Evolutionary conservation across 2,329 filamentous ascomycete genomes (phyloP).

Genomic region (Colletotrichum melonis): DNA sequence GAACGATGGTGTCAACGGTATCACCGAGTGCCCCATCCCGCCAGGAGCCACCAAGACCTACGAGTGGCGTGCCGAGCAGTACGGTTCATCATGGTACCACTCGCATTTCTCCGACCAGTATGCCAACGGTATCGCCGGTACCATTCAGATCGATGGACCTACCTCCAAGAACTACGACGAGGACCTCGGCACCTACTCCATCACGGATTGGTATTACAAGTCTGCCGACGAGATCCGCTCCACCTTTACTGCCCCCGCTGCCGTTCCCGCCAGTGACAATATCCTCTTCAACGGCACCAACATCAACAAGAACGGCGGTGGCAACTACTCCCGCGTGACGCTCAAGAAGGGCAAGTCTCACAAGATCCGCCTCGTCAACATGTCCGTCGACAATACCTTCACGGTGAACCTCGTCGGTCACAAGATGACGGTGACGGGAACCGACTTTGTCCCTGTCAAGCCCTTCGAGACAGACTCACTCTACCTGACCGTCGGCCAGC

Average conservation of each 20-base stretch:
- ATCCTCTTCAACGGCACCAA: slow-evolving; percentile 57
- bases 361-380: slow-evolving; percentile 70
- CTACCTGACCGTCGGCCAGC: slow-evolving; percentile 70
- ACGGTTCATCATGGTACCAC: slow-evolving; percentile 53
- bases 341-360: slow-evolving; percentile 65
- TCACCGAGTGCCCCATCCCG: slow-evolving; percentile 55
- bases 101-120: slow-evolving; percentile 63
- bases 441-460: slow-evolving; percentile 71
- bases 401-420: slow-evolving; percentile 71
- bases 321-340: slow-evolving; percentile 56
- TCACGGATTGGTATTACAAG: slow-evolving; percentile 65
- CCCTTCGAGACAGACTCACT: slow-evolving; percentile 72
- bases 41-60: slow-evolving; percentile 49
- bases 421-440: slow-evolving; percentile 72
- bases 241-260: slow-evolving; percentile 35
- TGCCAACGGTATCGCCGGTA: slow-evolving; percentile 62
- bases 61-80: slow-evolving; percentile 50
- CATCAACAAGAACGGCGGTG: slow-evolving; percentile 43
- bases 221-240: slow-evolving; percentile 44
- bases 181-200: slow-evolving; percentile 66
- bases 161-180: slow-evolving; percentile 62
- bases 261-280: slow-evolving; percentile 46
- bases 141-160: slow-evolving; percentile 63
- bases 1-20: slow-evolving; percentile 58
- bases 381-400: slow-evolving; percentile 61